Conservation (phyloP, 2,329 filamentous ascomycete species). For the Dactylellina sp. region DNA sequence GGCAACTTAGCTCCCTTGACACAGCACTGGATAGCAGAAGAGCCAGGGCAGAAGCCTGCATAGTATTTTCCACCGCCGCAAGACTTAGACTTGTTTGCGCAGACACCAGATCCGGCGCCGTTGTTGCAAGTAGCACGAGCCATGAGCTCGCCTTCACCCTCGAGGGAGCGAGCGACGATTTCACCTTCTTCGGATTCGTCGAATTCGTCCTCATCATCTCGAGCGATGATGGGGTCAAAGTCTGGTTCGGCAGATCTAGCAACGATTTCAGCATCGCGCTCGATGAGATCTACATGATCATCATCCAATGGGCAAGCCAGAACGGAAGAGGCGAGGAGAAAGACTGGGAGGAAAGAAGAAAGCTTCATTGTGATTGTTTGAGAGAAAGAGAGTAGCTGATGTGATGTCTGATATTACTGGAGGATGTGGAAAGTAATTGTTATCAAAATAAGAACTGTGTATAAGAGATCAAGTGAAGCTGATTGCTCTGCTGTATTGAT, state of each 20-base stretch:
- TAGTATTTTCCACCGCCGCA: conserved; percentile 44
- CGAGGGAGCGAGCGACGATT: conserved; percentile 35
- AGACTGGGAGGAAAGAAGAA: conserved; percentile 33
- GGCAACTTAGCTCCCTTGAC: conserved; percentile 63
- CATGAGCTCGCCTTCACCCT: conserved; percentile 33
- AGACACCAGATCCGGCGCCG: conserved; percentile 42
- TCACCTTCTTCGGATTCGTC: conserved; percentile 39
- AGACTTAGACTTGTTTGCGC: conserved; percentile 34
- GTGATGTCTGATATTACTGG: neutral
- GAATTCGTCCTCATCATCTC: conserved; percentile 38
- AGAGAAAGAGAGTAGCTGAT: conserved; percentile 9
- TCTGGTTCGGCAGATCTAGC: conserved; percentile 32
- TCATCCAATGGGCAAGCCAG: conserved; percentile 42
- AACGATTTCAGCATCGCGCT: conserved; percentile 38
- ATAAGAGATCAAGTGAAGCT: conserved; percentile 3
- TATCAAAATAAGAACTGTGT: neutral
- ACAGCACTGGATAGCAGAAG: conserved; percentile 65
- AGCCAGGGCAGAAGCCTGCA: conserved; percentile 64
- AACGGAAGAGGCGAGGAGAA: conserved; percentile 49
- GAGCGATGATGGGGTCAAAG: conserved; percentile 22
- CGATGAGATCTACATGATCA: conserved; percentile 23
- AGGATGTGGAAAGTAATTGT: neutral
- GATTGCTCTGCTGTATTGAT: conserved; percentile 19
- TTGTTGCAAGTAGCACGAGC: conserved; percentile 45
- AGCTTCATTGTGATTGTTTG: conserved; percentile 46